Conservation (phyloP, 2,329 filamentous ascomycete species). For the Cladosporium sp. region DNA sequence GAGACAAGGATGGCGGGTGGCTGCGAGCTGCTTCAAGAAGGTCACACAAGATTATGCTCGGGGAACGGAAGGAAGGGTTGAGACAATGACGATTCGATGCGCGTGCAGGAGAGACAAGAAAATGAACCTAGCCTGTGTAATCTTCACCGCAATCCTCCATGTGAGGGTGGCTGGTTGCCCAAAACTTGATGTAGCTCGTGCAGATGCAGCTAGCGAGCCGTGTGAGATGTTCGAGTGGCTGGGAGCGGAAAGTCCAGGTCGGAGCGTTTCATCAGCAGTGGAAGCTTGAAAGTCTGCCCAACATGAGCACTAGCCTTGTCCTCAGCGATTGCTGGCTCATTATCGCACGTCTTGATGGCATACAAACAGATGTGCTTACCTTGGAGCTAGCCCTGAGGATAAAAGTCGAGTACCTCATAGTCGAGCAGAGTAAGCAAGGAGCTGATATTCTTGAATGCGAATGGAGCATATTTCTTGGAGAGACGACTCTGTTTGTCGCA, state of each 20-base stretch:
- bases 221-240: constrained; percentile 9
- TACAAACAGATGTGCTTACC: too few relatives aligned
- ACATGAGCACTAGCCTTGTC: too few relatives aligned
- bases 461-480: too few relatives aligned
- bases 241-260: constrained; percentile 2
- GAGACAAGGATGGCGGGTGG: constrained; percentile 7
- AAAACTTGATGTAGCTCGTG: constrained; percentile 1
- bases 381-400: too few relatives aligned
- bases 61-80: not conserved
- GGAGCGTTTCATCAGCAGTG: not conserved
- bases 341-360: too few relatives aligned
- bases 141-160: not conserved
- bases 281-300: too few relatives aligned
- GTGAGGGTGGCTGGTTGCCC: not conserved
- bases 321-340: too few relatives aligned
- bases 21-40: not conserved
- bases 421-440: too few relatives aligned
- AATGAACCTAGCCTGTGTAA: constrained; percentile 8
- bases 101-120: constrained; percentile 3
- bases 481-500: too few relatives aligned
- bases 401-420: too few relatives aligned
- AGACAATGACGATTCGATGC: not conserved
- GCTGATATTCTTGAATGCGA: too few relatives aligned
- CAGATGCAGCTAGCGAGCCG: constrained; percentile 5
- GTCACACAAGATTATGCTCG: constrained; percentile 1